Evolutionary conservation across 106 monocot genomes (phyloP).

Genomic region (Hemerocallis citrina): DNA sequence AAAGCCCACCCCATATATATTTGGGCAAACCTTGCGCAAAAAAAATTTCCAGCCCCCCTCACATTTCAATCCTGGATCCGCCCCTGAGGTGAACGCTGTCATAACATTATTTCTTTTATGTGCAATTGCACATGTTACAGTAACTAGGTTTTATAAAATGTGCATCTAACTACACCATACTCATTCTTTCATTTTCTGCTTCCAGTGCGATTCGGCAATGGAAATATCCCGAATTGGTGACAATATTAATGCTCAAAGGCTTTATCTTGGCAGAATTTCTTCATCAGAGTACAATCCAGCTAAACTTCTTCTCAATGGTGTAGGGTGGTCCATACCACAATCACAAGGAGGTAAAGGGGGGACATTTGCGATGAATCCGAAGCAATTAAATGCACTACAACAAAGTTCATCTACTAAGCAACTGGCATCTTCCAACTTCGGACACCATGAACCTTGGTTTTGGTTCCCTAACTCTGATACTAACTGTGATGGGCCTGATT

Average conservation of each 20-base stretch:
- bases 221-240: slow-evolving; percentile 40
- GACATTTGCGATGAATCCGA: slow-evolving; percentile 17
- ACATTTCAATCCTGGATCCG: too few relatives aligned
- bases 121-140: too few relatives aligned
- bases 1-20: too few relatives aligned
- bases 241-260: slow-evolving; percentile 26
- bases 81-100: too few relatives aligned
- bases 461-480: slow-evolving; percentile 70
- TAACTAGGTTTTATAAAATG: neutral
- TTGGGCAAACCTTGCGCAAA: too few relatives aligned
- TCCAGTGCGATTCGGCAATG: slow-evolving; percentile 55
- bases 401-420: slow-evolving; percentile 16
- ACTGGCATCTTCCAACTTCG: slow-evolving; percentile 5
- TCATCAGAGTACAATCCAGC: slow-evolving; percentile 55
- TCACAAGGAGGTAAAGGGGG: slow-evolving; percentile 45
- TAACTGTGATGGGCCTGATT: slow-evolving; percentile 47
- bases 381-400: slow-evolving; percentile 29
- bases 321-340: slow-evolving; percentile 90
- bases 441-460: slow-evolving; percentile 70
- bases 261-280: slow-evolving; percentile 17
- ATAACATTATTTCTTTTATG: too few relatives aligned
- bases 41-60: too few relatives aligned
- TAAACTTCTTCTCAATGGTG: slow-evolving; percentile 74
- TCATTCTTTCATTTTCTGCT: neutral
- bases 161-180: neutral